Evolutionary conservation across 805 yeast genomes (phyloP).

Genomic region (Cyberlindnera mississippiensis): DNA sequence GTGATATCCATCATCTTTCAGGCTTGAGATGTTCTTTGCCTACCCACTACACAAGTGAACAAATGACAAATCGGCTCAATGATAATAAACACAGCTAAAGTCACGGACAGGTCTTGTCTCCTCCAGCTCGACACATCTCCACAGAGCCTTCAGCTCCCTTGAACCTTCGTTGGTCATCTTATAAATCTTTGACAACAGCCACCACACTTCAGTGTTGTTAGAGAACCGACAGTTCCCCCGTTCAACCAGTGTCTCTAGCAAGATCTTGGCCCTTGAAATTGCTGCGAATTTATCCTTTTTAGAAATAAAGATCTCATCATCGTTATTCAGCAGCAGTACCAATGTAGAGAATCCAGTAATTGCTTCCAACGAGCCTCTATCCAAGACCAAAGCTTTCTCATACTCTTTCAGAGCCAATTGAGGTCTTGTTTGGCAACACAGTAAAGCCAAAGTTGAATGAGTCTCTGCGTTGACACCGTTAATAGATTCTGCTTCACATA

Average conservation of each 20-base stretch:
- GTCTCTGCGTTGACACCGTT: slow-evolving; percentile 45
- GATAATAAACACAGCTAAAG: too few species aligned
- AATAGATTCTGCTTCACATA: slow-evolving; percentile 62
- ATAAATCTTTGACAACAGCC: slow-evolving; percentile 59
- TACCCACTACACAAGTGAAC: too few species aligned
- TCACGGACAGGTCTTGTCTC: slow-evolving; percentile 56
- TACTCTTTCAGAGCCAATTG: slow-evolving; percentile 54
- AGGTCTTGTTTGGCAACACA: slow-evolving; percentile 33
- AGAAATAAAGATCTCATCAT: slow-evolving; percentile 40
- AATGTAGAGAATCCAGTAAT: slow-evolving; percentile 22
- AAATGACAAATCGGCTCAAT: too few species aligned
- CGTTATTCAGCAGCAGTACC: slow-evolving; percentile 11
- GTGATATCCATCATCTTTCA: too few species aligned
- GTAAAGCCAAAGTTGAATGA: slow-evolving; percentile 39
- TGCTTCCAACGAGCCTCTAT: slow-evolving; percentile 10
- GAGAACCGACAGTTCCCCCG: slow-evolving; percentile 41
- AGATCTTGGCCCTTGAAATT: slow-evolving; percentile 34
- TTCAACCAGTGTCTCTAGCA: slow-evolving; percentile 35
- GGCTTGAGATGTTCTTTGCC: too few species aligned
- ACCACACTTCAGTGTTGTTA: slow-evolving; percentile 64
- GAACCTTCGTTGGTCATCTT: slow-evolving; percentile 53
- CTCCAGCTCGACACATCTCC: slow-evolving; percentile 64
- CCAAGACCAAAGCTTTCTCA: slow-evolving; percentile 41
- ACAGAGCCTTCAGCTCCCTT: slow-evolving; percentile 46
- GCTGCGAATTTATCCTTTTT: slow-evolving; percentile 58